phyloP scores from a whole-genome alignment of 1,139 yeast genomes.

The Blastobotrys serpentis region DNA sequence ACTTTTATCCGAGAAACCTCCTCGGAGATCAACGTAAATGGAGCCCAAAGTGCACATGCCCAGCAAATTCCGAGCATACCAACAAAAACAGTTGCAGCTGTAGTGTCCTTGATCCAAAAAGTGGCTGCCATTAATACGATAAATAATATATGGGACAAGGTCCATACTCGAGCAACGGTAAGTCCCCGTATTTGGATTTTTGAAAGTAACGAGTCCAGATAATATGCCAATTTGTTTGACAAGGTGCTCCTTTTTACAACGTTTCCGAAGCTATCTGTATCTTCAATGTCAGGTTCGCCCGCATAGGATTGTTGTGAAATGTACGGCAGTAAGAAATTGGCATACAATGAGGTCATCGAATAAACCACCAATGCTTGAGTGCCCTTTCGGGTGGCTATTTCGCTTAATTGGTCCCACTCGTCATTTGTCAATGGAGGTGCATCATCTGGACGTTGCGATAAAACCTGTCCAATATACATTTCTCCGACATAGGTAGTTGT shows the following conservation, averaged over 20 bases:
- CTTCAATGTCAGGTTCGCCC: slow-evolving; percentile 11
- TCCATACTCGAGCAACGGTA: slow-evolving; percentile 35
- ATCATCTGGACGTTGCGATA: slow-evolving; percentile 19
- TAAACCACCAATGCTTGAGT: slow-evolving; percentile 39
- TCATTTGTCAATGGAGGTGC: slow-evolving; percentile 23
- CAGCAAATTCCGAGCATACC: slow-evolving; percentile 41
- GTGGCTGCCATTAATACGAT: slow-evolving; percentile 36
- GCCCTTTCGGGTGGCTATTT: slow-evolving; percentile 39
- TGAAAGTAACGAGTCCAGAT: not conserved
- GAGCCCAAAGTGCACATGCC: slow-evolving; percentile 45
- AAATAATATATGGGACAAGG: slow-evolving; percentile 36
- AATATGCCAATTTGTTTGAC: not conserved
- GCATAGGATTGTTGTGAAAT: slow-evolving; percentile 23
- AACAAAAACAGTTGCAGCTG: slow-evolving; percentile 35
- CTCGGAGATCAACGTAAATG: slow-evolving; percentile 41
- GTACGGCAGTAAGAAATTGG: slow-evolving; percentile 37
- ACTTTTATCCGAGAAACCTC: slow-evolving; percentile 36
- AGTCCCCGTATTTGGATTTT: slow-evolving; percentile 15
- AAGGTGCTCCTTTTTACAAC: not conserved
- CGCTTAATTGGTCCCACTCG: slow-evolving; percentile 25
- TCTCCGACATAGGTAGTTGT: slow-evolving; percentile 45
- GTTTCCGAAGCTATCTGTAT: slow-evolving; percentile 7
- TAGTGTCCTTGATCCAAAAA: slow-evolving; percentile 31
- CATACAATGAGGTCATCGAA: slow-evolving; percentile 38
- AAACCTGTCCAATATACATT: slow-evolving; percentile 34